A percentile compares a stretch with the other conserved stretches of the same genome.
Evolutionary conservation across 345 rosid species (phyloP).

Genomic region (Ailanthus altissimus): DNA sequence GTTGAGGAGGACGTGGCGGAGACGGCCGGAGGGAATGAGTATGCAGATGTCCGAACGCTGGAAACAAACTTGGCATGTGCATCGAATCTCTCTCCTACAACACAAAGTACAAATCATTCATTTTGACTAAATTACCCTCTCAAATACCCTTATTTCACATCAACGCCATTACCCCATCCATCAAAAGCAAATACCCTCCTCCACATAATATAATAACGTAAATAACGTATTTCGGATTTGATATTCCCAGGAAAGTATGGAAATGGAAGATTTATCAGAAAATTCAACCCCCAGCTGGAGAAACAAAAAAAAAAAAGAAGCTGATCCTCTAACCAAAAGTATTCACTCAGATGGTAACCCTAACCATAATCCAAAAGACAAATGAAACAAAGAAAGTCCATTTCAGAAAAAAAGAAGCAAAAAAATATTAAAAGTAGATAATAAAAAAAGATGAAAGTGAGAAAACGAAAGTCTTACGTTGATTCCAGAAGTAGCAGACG

Average conservation of each 20-base stretch:
- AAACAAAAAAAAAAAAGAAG: too few species aligned
- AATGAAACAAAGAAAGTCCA: not conserved
- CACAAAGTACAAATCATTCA: constrained; percentile 4
- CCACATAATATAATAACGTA: not conserved
- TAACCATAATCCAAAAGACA: not conserved
- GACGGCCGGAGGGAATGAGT: constrained; percentile 43
- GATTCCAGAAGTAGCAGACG: constrained; percentile 46
- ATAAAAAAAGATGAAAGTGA: not conserved
- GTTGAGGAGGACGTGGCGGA: constrained; percentile 38
- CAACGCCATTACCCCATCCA: not conserved
- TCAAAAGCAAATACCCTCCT: not conserved
- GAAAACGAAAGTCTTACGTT: constrained; percentile 29
- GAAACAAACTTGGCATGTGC: constrained; percentile 60
- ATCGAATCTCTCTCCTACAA: constrained; percentile 64
- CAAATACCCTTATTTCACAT: not conserved
- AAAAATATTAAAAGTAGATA: not conserved
- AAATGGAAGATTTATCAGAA: constrained; percentile 3
- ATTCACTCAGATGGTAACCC: constrained; percentile 11
- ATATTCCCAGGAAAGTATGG: constrained; percentile 1
- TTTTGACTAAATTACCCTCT: constrained; percentile 27
- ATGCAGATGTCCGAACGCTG: constrained; percentile 63
- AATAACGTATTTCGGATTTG: not conserved
- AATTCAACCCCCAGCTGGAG: not conserved
- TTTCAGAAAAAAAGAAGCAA: not conserved
- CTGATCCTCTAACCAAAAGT: not conserved